Percentiles rank a stretch among this genome's conserved stretches.
Conservation (phyloP, 2,329 filamentous ascomycete species). For the Venturia asperata region DNA sequence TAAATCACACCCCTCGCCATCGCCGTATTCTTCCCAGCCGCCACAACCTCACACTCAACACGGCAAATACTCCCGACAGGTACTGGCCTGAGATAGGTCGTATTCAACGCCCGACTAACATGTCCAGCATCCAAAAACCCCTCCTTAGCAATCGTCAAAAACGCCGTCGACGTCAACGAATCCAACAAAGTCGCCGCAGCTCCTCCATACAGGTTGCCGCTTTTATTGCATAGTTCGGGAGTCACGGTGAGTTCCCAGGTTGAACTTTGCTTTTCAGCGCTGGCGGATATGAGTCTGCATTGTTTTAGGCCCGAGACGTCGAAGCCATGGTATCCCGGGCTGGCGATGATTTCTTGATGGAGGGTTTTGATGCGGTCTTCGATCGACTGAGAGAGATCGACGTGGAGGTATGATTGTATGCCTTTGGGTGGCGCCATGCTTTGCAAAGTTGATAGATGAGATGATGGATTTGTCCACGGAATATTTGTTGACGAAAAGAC, state of each 20-base stretch:
- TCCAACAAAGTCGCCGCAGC: constrained; percentile 50
- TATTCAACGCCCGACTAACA: constrained; percentile 38
- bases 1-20: constrained; percentile 35
- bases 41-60: constrained; percentile 40
- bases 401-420: background rate
- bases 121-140: constrained; percentile 40
- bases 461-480: no score
- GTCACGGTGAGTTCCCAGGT: constrained; percentile 40
- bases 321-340: background rate
- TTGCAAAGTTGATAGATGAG: background rate
- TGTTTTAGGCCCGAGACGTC: constrained; percentile 7
- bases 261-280: background rate
- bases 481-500: no score
- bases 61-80: constrained; percentile 34
- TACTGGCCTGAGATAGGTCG: constrained; percentile 40
- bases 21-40: constrained; percentile 37
- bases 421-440: background rate
- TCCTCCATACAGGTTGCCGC: constrained; percentile 47
- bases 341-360: background rate
- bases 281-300: constrained; percentile 4
- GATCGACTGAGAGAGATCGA: background rate
- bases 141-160: constrained; percentile 27
- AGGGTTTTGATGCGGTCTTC: constrained; percentile 3
- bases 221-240: constrained; percentile 40
- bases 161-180: constrained; percentile 41